These are phyloP conservation scores for Plasmodium knowlesi DNA, from an alignment of 169 alveolate species.

Conservation along the genomic window DNA sequence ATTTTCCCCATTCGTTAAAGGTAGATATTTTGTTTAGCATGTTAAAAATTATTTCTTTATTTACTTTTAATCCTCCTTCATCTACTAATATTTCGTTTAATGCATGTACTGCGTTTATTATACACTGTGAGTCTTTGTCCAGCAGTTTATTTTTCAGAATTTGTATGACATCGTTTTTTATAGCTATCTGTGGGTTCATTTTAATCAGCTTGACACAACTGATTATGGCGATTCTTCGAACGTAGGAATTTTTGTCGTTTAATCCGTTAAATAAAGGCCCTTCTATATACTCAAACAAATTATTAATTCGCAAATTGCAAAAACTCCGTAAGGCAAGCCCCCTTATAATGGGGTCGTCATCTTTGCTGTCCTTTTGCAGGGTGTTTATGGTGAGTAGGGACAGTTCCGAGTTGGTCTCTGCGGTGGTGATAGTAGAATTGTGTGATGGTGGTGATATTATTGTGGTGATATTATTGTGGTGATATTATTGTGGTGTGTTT, in stretches of 20 bases:
- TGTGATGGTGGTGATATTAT: no score
- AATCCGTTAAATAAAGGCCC: constrained; percentile 85
- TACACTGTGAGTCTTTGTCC: constrained; percentile 92
- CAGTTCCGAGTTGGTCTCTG: constrained; percentile 95
- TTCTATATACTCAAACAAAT: constrained; percentile 73
- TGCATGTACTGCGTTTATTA: constrained; percentile 92
- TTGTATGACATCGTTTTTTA: constrained; percentile 67
- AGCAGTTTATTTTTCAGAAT: constrained; percentile 80
- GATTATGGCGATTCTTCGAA: constrained; percentile 96
- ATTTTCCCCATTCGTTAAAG: constrained; percentile 98
- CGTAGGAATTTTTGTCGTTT: constrained; percentile 95
- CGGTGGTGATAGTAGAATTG: constrained; percentile 59
- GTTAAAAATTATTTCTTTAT: constrained; percentile 89
- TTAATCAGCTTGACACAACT: constrained; percentile 85
- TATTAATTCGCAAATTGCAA: constrained; percentile 93
- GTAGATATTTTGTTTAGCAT: constrained; percentile 83
- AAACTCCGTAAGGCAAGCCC: constrained; percentile 97
- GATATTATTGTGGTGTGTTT: no score
- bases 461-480: no score
- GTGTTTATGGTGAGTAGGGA: constrained; percentile 98
- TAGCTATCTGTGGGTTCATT: constrained; percentile 64
- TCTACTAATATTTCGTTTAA: constrained; percentile 94
- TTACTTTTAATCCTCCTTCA: constrained; percentile 94
- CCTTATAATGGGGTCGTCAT: constrained; percentile 96
- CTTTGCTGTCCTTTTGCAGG: constrained; percentile 95